phyloP scores from a whole-genome alignment of 805 yeast genomes.

The Suhomyces tanzawaensis region DNA sequence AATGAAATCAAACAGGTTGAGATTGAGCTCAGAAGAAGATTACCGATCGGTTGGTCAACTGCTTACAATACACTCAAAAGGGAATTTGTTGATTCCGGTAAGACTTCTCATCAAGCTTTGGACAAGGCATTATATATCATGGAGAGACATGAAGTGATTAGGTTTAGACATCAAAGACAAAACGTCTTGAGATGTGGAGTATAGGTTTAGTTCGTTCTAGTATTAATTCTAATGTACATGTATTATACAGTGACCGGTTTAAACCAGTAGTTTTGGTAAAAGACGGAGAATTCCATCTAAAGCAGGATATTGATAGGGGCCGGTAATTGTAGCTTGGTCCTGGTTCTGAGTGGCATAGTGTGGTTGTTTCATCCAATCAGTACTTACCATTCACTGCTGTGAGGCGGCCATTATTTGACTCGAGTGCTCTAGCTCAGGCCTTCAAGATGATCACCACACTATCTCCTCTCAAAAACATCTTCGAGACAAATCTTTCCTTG shows the following conservation, averaged over 20 bases:
- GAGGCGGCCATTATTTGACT: too few relatives aligned
- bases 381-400: too few relatives aligned
- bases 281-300: too few relatives aligned
- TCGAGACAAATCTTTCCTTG: conserved; percentile 73
- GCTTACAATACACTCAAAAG: conserved; percentile 77
- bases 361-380: too few relatives aligned
- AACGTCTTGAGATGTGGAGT: conserved; percentile 76
- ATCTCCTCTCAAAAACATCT: conserved; percentile 93
- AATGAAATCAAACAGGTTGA: conserved; percentile 79
- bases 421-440: too few relatives aligned
- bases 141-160: conserved; percentile 85
- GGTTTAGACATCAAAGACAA: conserved; percentile 83
- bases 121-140: conserved; percentile 79
- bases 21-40: conserved; percentile 78
- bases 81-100: conserved; percentile 71
- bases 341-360: too few relatives aligned
- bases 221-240: too few relatives aligned
- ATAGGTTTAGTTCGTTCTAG: not conserved
- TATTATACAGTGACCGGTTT: too few relatives aligned
- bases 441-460: conserved; percentile 82
- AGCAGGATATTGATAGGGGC: too few relatives aligned
- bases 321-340: not conserved
- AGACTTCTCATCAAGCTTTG: conserved; percentile 65
- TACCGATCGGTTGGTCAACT: conserved; percentile 96
- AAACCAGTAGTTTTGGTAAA: too few relatives aligned